Evolutionary conservation across 2,329 filamentous ascomycete species (phyloP).

Genomic region (Sporothrix protearum): DNA sequence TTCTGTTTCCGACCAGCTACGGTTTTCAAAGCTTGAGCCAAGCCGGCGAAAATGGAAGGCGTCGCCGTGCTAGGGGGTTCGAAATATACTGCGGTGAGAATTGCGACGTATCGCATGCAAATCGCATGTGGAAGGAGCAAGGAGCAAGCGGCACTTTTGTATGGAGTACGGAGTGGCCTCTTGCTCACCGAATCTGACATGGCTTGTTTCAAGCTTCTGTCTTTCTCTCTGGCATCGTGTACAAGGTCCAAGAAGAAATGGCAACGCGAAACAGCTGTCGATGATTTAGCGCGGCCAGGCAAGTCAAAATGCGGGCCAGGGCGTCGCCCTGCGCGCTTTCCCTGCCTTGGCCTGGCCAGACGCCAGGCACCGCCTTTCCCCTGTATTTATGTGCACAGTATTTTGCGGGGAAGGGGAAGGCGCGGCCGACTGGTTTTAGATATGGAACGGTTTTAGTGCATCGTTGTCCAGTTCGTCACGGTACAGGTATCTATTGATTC

Average conservation of each 20-base stretch:
- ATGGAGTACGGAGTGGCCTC: not conserved
- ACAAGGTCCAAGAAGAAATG: not conserved
- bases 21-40: not conserved
- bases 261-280: constrained; percentile 16
- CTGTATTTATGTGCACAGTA: not conserved
- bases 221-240: not conserved
- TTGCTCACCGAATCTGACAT: not conserved
- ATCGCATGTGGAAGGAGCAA: not conserved
- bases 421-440: not conserved
- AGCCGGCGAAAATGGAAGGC: constrained; percentile 1
- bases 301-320: constrained; percentile 8
- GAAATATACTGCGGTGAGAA: not conserved
- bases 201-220: constrained; percentile 8
- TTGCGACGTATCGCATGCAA: not conserved
- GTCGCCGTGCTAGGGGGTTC: not conserved
- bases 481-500: not conserved
- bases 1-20: not conserved
- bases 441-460: not conserved
- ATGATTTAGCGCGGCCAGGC: constrained; percentile 13
- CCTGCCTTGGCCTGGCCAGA: not conserved
- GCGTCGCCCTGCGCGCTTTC: not conserved
- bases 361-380: constrained; percentile 3
- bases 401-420: constrained; percentile 19
- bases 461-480: not conserved
- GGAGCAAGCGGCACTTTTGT: not conserved